Evolutionary conservation across 352 stramenopile genomes (phyloP), one percentile per base, ranked within the genome.

Genomic region (Pythium utonaiense): DNA sequence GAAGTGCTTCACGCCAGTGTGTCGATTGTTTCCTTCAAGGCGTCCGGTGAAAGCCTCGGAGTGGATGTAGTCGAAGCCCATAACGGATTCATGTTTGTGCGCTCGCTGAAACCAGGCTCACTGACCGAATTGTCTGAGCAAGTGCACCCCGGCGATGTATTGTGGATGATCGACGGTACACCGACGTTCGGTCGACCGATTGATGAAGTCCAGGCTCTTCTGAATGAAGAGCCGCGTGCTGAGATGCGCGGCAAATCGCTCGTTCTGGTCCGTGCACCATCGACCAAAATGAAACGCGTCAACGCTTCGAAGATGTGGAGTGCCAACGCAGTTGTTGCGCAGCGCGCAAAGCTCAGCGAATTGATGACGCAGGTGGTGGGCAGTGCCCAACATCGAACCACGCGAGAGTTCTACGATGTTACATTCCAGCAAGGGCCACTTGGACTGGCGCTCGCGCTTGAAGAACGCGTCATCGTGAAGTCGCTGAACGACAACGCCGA

Each of bases 401-500:
- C 28, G 33, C 65, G 55, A 1, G 65, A 69, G 42, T 56, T 41
- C 12, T 74, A 63, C 47, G 80, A 91, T 8, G 82, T 95, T n/a
- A 75, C 64, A 10, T 95, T 95, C 38, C 63, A 75, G 47, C 67
- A 83, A 8, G 86, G 86, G 1, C 86, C 83, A 7, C 71, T 95
- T 30, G 86, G 86, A 34, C 73, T 95, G 14, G 86, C 82, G 1
- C 57, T 95, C 9, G 77, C 83, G 14, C 75, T 95, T 5, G 86
- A 95, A 59, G 47, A 71, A 14, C 73, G 78, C 14, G 83, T 95
- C 28, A 62, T 86, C 36, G 86, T 95, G 3, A 90, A 90, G 54
- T 95, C 86, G 1, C 53, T 95, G 24, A 95, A 91, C 52, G 75
- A 91, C 34, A 73, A 86, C 19, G 51, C 74, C 17, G 71, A 88